A percentile compares a stretch with the other conserved stretches of the same genome.
Evolutionary conservation across 306 rosid species (phyloP).

Genomic region (Cicer pinnatifidum): DNA sequence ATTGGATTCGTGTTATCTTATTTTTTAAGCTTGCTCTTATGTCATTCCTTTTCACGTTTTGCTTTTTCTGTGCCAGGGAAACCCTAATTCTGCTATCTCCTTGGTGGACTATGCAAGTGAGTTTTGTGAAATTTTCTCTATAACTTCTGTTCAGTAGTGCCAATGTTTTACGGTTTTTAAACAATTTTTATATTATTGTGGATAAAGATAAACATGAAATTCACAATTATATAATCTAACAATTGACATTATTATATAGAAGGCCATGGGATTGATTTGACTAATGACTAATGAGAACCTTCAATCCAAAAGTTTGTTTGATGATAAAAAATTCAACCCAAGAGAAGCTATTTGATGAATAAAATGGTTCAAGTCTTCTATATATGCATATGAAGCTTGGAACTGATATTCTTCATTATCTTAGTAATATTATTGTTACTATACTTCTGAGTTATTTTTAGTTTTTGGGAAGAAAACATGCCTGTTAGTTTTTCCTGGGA

Average conservation of each 20-base stretch:
- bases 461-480: conserved; percentile 18
- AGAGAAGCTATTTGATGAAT: neutral
- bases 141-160: neutral
- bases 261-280: neutral
- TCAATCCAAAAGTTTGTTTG: neutral
- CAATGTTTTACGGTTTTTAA: neutral
- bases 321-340: neutral
- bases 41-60: conserved; percentile 39
- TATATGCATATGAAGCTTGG: conserved; percentile 10
- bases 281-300: neutral
- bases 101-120: conserved; percentile 81
- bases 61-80: conserved; percentile 53
- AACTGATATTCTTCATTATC: conserved; percentile 17
- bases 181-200: neutral
- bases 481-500: conserved; percentile 11
- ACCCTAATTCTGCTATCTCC: conserved; percentile 52
- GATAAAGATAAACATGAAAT: neutral
- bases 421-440: neutral
- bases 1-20: conserved; percentile 26
- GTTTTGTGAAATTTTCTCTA: conserved; percentile 19
- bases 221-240: neutral
- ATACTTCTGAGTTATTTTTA: neutral
- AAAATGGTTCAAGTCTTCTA: neutral
- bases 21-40: neutral
- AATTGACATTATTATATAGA: neutral